phyloP scores from a whole-genome alignment of 805 yeast species.

The Debaryomyces hansenii region DNA sequence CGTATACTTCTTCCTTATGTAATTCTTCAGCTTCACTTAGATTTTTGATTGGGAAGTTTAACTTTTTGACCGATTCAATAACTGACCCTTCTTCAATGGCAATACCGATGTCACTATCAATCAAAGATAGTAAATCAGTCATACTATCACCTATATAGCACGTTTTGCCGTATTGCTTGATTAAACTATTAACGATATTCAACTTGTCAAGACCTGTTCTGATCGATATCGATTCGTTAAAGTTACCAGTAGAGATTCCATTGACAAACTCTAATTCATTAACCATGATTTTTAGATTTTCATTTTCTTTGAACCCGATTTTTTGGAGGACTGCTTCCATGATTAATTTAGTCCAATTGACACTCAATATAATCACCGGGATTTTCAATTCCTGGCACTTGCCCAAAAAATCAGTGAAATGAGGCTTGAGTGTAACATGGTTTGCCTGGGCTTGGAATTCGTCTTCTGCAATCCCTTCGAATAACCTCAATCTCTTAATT shows the following conservation, averaged over 20 bases:
- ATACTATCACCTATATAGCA: constrained; percentile 63
- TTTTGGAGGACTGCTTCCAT: constrained; percentile 34
- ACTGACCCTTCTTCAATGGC: constrained; percentile 42
- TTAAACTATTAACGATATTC: constrained; percentile 12
- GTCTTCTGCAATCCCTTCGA: constrained; percentile 37
- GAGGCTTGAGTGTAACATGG: constrained; percentile 38
- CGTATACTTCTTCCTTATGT: not conserved
- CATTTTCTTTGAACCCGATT: constrained; percentile 16
- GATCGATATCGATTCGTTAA: constrained; percentile 14
- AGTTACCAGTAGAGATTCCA: constrained; percentile 26
- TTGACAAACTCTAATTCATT: constrained; percentile 51
- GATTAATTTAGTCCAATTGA: constrained; percentile 59
- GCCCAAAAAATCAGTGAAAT: constrained; percentile 35
- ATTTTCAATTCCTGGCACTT: constrained; percentile 17
- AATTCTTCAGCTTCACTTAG: not conserved
- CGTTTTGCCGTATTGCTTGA: constrained; percentile 14
- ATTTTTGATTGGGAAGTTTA: constrained; percentile 2
- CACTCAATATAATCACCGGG: constrained; percentile 51
- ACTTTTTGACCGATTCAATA: constrained; percentile 9
- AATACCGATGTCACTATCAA: constrained; percentile 48
- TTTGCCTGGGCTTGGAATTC: constrained; percentile 35
- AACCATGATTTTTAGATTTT: constrained; percentile 35
- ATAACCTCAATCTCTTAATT: constrained; percentile 36
- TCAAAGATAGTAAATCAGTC: constrained; percentile 55
- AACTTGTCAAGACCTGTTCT: constrained; percentile 60